Percentiles rank a stretch among this genome's conserved stretches.
Evolutionary conservation across 2,329 filamentous ascomycete species (phyloP).

Genomic region (Raffaelea albimanens): DNA sequence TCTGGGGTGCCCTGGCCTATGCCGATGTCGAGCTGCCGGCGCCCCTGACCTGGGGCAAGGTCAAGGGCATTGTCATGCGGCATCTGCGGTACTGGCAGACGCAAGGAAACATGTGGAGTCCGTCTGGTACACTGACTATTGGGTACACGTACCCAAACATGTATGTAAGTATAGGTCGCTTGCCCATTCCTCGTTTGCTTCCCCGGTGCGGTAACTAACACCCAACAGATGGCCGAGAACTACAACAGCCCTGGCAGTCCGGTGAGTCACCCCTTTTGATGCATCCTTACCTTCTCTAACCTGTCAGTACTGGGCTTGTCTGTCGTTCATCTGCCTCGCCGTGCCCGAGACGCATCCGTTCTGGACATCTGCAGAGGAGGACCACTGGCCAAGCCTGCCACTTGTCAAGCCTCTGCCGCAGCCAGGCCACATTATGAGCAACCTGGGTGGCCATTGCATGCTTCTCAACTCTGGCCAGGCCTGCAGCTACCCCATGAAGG

Average conservation of each 20-base stretch:
- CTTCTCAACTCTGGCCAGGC: slow-evolving; percentile 67
- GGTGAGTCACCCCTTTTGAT: slow-evolving; percentile 24
- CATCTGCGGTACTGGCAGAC: slow-evolving; percentile 74
- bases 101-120: slow-evolving; percentile 64
- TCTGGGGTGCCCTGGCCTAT: slow-evolving; percentile 71
- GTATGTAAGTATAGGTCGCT: slow-evolving; percentile 36
- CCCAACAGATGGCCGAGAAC: slow-evolving; percentile 59
- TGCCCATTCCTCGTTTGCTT: slow-evolving; percentile 7
- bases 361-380: slow-evolving; percentile 61
- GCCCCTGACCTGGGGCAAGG: slow-evolving; percentile 68
- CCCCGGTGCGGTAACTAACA: not conserved
- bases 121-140: slow-evolving; percentile 64
- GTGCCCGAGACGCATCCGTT: slow-evolving; percentile 63
- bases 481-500: slow-evolving; percentile 76
- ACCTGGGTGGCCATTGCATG: slow-evolving; percentile 66
- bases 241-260: slow-evolving; percentile 69
- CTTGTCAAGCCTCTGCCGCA: slow-evolving; percentile 53
- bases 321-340: slow-evolving; percentile 66
- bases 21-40: slow-evolving; percentile 63
- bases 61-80: slow-evolving; percentile 65
- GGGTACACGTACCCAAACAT: slow-evolving; percentile 75
- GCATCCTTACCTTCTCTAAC: not conserved
- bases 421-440: slow-evolving; percentile 63
- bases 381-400: slow-evolving; percentile 45
- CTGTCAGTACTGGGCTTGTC: slow-evolving; percentile 66